A percentile compares a stretch with the other conserved stretches of the same genome.
These are phyloP conservation scores for cucumber (Cucumis sativus) DNA, from an alignment of 306 rosid species.

Conservation along the genomic window DNA sequence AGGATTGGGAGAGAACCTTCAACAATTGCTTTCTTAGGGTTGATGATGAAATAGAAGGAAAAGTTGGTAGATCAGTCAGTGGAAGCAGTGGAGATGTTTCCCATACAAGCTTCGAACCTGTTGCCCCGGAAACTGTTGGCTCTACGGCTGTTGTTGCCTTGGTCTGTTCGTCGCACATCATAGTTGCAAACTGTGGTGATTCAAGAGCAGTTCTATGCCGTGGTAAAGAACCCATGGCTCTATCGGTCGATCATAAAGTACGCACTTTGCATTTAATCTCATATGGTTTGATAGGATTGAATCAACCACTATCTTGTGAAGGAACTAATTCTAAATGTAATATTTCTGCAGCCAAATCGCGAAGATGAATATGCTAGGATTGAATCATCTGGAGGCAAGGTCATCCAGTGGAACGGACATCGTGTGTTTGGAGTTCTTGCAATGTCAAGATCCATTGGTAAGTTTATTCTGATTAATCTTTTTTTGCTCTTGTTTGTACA, in stretches of 20 bases:
- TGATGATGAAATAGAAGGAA: constrained; percentile 44
- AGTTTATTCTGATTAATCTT: neutral
- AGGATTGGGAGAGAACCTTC: constrained; percentile 35
- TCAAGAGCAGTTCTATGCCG: constrained; percentile 52
- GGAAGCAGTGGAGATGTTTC: constrained; percentile 13
- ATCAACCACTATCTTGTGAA: neutral
- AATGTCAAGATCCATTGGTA: constrained; percentile 57
- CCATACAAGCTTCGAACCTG: constrained; percentile 13
- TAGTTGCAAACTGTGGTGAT: constrained; percentile 52
- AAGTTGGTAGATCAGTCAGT: constrained; percentile 8
- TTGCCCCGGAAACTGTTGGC: constrained; percentile 51
- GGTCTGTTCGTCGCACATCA: constrained; percentile 41
- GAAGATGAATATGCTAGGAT: constrained; percentile 45
- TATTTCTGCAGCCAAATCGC: constrained; percentile 37
- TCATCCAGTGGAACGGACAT: constrained; percentile 47
- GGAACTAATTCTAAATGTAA: constrained; percentile 3
- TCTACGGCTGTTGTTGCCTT: constrained; percentile 48
- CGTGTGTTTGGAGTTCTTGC: constrained; percentile 53
- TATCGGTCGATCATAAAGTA: constrained; percentile 51
- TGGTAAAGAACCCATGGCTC: constrained; percentile 37
- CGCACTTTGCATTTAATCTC: neutral
- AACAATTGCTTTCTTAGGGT: constrained; percentile 32
- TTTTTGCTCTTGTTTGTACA: neutral
- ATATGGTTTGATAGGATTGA: neutral
- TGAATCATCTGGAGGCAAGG: constrained; percentile 49